Conservation (phyloP, 768 basidiomycete species). For the Rhodotorula diobovata region DNA sequence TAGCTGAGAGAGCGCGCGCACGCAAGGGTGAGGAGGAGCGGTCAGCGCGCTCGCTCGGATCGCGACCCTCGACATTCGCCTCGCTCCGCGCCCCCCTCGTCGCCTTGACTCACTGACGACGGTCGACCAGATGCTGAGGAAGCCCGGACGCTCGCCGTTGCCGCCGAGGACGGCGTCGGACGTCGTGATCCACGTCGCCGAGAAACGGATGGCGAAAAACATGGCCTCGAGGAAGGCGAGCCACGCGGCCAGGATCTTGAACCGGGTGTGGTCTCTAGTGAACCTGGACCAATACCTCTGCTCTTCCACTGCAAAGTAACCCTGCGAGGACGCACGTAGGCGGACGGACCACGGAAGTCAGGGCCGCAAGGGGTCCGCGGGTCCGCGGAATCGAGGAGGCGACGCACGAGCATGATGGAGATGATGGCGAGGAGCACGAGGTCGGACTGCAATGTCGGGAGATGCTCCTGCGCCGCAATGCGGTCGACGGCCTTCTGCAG, state of each 20-base stretch:
- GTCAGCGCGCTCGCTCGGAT: too few species aligned
- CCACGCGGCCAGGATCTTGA: constrained; percentile 22
- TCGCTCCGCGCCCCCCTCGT: too few species aligned
- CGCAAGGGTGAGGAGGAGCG: background rate
- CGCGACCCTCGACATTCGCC: too few species aligned
- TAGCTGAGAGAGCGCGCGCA: background rate
- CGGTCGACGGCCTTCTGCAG: background rate
- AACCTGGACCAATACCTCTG: constrained; percentile 11
- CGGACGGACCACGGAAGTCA: too few species aligned
- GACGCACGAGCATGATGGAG: constrained; percentile 2
- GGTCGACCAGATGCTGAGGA: background rate
- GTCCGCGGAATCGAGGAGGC: background rate
- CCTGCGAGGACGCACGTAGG: background rate
- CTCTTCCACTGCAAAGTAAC: constrained; percentile 18
- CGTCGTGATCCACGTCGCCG: background rate
- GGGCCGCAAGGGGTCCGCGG: too few species aligned
- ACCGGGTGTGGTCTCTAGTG: constrained; percentile 9
- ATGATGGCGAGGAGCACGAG: background rate
- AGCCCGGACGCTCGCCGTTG: background rate
- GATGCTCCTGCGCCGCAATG: background rate
- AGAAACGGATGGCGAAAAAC: constrained; percentile 5
- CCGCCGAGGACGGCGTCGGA: background rate
- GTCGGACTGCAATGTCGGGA: background rate
- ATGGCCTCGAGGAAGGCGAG: background rate
- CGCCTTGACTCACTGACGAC: constrained; percentile 2